Evolutionary conservation across 192 early-diverging fungal genomes (phyloP), one percentile per base, ranked within the genome.

Genomic region (Coemansia javaensis): DNA sequence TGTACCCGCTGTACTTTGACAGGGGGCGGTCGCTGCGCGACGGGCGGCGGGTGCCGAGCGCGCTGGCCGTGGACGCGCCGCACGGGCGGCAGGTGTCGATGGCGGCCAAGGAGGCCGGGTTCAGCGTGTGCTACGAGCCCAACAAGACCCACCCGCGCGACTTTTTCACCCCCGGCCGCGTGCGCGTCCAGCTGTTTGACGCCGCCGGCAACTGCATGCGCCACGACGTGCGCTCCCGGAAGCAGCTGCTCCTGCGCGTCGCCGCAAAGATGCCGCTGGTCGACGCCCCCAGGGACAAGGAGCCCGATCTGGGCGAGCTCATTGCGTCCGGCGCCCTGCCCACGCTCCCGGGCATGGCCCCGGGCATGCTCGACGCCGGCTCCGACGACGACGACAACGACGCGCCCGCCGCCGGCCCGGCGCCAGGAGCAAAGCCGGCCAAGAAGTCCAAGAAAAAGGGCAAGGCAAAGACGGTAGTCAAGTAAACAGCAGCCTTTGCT

Each of bases 1-100:
- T 88, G 2, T 88, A 88, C 57, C 86, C 86, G 21, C 68, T 78
- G 24, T 88, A 88, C 37, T 84, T 88, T 49, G 82, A 88, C 56
- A 67, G 61, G 12, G 60, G 66, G 14, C 78, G 81, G 38, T 82
- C 84, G 0, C 40, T 82, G 11, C 57, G 66, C 24, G 51, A 81
- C 35, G 86, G 86, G 7, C 84, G 86, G 43, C 77, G 69, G 44
- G 81, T 88, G 33, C 50, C 76, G 15, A 63, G 74, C 23, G 33
- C 25, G 9, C 41, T 74, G 47, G 79, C 82, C 12, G 63, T 83
- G 1, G 77, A 79, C 17, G 65, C 75, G 17, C 84, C 84, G 13
- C 75, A 79, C 42, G 82, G 69, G 5, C 75, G 79, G 35, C 84
- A 85, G 44, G 73, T 88, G 28, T 79, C 83, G 1, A 53, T 77